A percentile compares a stretch with the other conserved stretches of the same genome.
Conservation (phyloP, 1,139 yeast genomes). For the Suhomyces bribrorum region DNA sequence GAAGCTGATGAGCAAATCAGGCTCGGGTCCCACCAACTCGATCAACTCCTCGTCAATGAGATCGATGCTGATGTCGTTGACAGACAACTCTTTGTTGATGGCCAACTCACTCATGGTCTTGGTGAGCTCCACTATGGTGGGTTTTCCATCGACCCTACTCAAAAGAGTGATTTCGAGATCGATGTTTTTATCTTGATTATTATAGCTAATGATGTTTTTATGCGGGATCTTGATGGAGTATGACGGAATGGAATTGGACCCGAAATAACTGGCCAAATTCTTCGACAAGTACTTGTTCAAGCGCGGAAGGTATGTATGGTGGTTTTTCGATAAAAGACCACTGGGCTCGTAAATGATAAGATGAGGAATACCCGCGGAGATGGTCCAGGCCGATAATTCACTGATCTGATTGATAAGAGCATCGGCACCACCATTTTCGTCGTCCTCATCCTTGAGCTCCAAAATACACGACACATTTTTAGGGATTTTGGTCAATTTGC, state of each 20-base stretch:
- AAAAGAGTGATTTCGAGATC: slow-evolving; percentile 68
- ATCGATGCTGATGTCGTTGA: slow-evolving; percentile 69
- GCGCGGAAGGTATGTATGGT: slow-evolving; percentile 43
- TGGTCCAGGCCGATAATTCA: slow-evolving; percentile 82
- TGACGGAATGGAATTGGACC: slow-evolving; percentile 65
- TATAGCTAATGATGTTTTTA: slow-evolving; percentile 49
- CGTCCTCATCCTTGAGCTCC: slow-evolving; percentile 69
- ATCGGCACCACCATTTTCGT: slow-evolving; percentile 85
- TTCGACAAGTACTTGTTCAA: slow-evolving; percentile 60
- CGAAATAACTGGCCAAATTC: slow-evolving; percentile 73
- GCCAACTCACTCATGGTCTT: slow-evolving; percentile 83
- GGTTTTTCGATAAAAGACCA: slow-evolving; percentile 58
- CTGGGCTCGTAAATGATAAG: slow-evolving; percentile 78
- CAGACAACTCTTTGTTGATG: slow-evolving; percentile 57
- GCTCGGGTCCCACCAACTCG: slow-evolving; percentile 83
- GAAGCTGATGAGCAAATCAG: slow-evolving; percentile 81
- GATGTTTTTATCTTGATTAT: slow-evolving; percentile 36
- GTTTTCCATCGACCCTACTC: slow-evolving; percentile 82
- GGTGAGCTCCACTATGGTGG: slow-evolving; percentile 85
- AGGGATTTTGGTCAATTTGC: slow-evolving; percentile 73
- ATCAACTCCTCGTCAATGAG: slow-evolving; percentile 73
- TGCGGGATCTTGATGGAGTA: slow-evolving; percentile 65
- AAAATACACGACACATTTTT: slow-evolving; percentile 71
- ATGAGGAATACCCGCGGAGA: slow-evolving; percentile 76
- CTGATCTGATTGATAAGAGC: slow-evolving; percentile 77